phyloP scores from a whole-genome alignment of 768 basidiomycete species.

The Lactarius psammicola region DNA sequence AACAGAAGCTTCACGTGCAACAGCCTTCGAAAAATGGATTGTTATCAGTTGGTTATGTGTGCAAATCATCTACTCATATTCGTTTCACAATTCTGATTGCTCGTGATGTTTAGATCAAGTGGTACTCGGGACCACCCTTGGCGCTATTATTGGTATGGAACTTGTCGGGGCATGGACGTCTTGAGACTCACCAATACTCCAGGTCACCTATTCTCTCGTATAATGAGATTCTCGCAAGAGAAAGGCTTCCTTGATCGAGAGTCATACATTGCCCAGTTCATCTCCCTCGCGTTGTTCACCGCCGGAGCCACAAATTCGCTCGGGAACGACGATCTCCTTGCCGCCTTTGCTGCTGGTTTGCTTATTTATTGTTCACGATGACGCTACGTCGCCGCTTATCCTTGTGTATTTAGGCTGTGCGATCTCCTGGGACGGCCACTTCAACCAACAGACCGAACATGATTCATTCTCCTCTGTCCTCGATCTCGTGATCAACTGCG shows the following conservation, averaged over 20 bases:
- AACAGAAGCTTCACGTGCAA: conserved; percentile 56
- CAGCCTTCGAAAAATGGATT: conserved; percentile 82
- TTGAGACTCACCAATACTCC: conserved; percentile 10
- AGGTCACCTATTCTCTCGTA: conserved; percentile 65
- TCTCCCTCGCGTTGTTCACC: conserved; percentile 69
- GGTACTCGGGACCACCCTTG: conserved; percentile 67
- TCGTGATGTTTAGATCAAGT: conserved; percentile 63
- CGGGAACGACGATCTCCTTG: conserved; percentile 86
- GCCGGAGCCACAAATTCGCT: conserved; percentile 77
- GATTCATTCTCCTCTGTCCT: conserved; percentile 89
- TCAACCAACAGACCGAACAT: conserved; percentile 76
- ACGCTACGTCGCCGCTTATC: background rate
- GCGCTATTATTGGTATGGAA: conserved; percentile 49
- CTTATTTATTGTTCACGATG: background rate
- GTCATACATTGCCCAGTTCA: conserved; percentile 84
- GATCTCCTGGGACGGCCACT: conserved; percentile 89
- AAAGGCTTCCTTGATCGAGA: conserved; percentile 72
- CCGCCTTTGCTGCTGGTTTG: conserved; percentile 79
- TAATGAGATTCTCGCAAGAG: conserved; percentile 69
- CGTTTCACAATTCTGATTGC: background rate
- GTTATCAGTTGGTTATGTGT: conserved; percentile 79
- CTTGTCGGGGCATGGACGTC: background rate
- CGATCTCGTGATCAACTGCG: conserved; percentile 81
- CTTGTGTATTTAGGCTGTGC: conserved; percentile 63
- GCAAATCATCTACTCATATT: conserved; percentile 30